Base-by-base conservation (phyloP, 1,284 basidiomycete genomes). In the Phellopilus nigrolimitatus region DNA sequence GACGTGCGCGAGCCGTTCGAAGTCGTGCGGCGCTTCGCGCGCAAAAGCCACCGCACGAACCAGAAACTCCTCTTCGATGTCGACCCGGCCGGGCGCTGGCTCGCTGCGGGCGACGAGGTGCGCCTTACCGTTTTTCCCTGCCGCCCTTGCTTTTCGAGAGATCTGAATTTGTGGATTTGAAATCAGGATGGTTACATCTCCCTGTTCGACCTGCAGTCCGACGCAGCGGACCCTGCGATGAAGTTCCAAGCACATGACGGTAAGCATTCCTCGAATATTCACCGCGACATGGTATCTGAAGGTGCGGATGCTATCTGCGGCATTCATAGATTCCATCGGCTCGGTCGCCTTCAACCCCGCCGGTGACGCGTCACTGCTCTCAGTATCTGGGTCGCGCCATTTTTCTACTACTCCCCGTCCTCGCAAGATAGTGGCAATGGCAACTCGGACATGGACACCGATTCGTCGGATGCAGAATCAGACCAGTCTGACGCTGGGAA, bases 61-160 rank as follows among this genome's bases (percentile, higher is more conserved):
- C 92, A 95, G 66, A 81, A 79, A 56, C 68, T 85, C 15, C 66
- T 71, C 22, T 95, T 95, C 61, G 89, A 91, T 58, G 64, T 95
- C 0, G 91, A 95, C 62, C 61, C 76, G 12, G 71, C 75, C 46
- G 92, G 92, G 0, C 73, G 70, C 38, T 85, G 79, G 71, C 61
- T 95, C 21, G 75, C 75, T 24, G 69, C 78, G 1, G 93, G 92
- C 1, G 82, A 84, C 62, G 78, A 86, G 72, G 91, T 88, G 63
- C 54, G 68, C 64, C n/a, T 17, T 36, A 4, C 22, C 15, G 34
- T 15, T 28, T 3, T 17, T 10, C 2, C 28, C 24, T 36, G 10
- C 12, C 17, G 17, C 3, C 19, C n/a, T 27, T 15, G 1, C 19
- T n/a, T 19, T 13, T 34, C 22, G 25, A 30, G 30, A 39, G 15